Conservation (phyloP, 306 rosid genomes). For the Acacia confusa region DNA sequence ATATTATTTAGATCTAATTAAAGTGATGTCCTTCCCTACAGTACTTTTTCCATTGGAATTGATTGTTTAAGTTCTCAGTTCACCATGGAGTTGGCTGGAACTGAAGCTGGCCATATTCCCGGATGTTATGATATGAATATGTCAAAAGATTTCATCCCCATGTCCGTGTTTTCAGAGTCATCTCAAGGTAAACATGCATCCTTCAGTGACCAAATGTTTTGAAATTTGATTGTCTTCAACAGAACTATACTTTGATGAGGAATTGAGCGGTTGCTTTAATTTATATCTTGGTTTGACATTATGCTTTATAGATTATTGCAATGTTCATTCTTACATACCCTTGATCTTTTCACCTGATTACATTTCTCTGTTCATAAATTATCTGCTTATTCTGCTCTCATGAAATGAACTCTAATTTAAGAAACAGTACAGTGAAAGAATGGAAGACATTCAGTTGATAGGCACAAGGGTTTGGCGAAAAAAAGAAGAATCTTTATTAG, state of each 20-base stretch:
- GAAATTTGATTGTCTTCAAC: background rate
- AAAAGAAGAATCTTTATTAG: background rate
- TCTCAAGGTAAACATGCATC: conserved; percentile 53
- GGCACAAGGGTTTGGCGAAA: background rate
- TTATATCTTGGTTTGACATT: background rate
- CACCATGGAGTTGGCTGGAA: conserved; percentile 84
- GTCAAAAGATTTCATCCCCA: conserved; percentile 64
- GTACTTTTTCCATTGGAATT: conserved; percentile 24
- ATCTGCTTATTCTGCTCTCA: background rate
- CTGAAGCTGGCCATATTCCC: conserved; percentile 61
- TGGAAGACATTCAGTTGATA: background rate
- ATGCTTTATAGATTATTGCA: conserved; percentile 1
- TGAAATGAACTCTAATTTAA: background rate
- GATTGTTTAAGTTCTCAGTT: conserved; percentile 54
- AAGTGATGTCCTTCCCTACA: conserved; percentile 20
- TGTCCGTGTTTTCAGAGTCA: conserved; percentile 83
- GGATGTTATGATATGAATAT: conserved; percentile 65
- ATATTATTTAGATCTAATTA: background rate
- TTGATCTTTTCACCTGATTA: background rate
- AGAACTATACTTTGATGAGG: background rate
- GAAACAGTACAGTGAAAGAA: background rate
- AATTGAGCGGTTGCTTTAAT: background rate
- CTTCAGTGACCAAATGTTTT: background rate
- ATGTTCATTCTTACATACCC: conserved; percentile 2
- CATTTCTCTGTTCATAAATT: background rate